Base-by-base conservation (phyloP, 2,329 filamentous ascomycete species). In the Sporothrix globosa region DNA sequence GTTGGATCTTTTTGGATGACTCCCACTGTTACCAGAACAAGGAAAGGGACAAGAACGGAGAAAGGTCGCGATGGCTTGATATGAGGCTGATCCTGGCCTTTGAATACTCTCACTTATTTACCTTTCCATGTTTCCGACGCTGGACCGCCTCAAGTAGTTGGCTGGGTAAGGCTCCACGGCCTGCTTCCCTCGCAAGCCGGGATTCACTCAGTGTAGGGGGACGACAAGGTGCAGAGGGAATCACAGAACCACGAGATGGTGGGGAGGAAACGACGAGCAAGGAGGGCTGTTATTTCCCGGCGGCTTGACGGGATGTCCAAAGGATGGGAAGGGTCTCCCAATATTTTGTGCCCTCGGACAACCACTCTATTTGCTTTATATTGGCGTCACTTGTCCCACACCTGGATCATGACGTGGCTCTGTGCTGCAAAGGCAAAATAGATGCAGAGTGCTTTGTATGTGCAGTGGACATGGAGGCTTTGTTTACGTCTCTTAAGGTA, bases 261-360 rank as follows among this genome's bases (percentile, higher is more conserved):
- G 41, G 27, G 44, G 48, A n/a, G 21, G 14, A 48, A 11, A 48
- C 39, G n/a, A 48, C 6, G 10, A 17, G 21, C 2, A 27, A 3
- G 58, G 44, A 9, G 34, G 48, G 13, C 27, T 17, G 46, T 39
- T 70, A 74, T 63, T 72, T 71, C n/a, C 70, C 69, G 72, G 61
- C 72, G 73, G 73, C 73, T 73, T n/a, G 54, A 67, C 72, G 70
- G 70, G 60, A 70, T 46, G 50, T 13, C 44, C 46, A 53, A 1
- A 66, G 24, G 17, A 21, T 11, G 24, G 21, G 9, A 19, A 9
- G 46, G 60, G 14, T 27, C 7, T 11, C 3, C 4, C 14, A n/a
- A 48, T 65, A 30, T 48, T 65, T 48, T 65, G 56, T 61, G 56
- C 56, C 34, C 19, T 19, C 11, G 14, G 34, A 48, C 60, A 27